A percentile compares a stretch with the other conserved stretches of the same genome.
These are phyloP conservation scores for Clitopilus passeckerianus DNA, from an alignment of 768 basidiomycete genomes.

Conservation along the genomic window DNA sequence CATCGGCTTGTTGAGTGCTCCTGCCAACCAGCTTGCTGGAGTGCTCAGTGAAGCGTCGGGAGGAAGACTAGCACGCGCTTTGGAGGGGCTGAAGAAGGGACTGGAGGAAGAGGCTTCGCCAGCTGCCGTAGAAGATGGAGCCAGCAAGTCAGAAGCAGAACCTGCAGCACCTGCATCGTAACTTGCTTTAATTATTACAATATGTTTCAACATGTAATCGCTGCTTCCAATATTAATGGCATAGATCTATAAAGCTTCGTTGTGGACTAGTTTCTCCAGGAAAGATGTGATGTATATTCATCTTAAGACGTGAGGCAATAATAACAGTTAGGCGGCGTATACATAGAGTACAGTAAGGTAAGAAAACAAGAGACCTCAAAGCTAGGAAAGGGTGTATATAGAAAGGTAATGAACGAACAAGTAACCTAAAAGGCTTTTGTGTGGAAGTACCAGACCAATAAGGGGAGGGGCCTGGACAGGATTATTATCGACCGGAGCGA, in stretches of 20 bases:
- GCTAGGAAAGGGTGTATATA: neutral
- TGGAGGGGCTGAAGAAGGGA: constrained; percentile 66
- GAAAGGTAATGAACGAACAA: neutral
- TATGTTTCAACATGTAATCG: neutral
- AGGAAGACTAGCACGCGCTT: constrained; percentile 61
- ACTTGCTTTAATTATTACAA: neutral
- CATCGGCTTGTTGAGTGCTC: constrained; percentile 76
- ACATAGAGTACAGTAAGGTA: constrained; percentile 1
- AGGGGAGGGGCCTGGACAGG: neutral
- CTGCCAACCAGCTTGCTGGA: constrained; percentile 68
- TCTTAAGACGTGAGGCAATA: neutral
- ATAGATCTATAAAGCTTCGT: neutral
- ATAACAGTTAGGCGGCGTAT: neutral
- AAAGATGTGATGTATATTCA: neutral
- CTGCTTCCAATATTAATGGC: too few species aligned
- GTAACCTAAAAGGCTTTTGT: neutral
- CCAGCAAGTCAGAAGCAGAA: neutral
- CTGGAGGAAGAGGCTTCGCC: constrained; percentile 17
- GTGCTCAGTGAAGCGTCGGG: constrained; percentile 67
- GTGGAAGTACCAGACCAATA: neutral
- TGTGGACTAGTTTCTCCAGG: neutral
- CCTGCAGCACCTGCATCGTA: neutral
- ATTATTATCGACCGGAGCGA: constrained; percentile 19
- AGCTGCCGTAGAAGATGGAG: constrained; percentile 1
- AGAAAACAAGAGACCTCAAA: neutral